Conservation (phyloP, 768 basidiomycete species). For the Mycena venus region DNA sequence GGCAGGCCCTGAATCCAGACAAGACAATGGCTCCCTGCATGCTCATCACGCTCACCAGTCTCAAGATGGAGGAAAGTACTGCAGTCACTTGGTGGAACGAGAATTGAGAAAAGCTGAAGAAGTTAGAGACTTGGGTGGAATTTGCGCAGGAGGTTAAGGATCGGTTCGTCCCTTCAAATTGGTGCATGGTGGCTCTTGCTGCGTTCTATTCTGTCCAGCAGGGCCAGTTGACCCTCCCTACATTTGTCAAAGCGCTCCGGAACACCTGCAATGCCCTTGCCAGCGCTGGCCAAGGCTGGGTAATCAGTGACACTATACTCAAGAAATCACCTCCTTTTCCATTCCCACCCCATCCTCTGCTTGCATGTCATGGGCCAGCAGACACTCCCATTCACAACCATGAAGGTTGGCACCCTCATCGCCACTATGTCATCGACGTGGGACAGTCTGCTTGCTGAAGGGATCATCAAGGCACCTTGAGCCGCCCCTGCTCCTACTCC, state of each 20-base stretch:
- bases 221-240: background rate
- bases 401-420: background rate
- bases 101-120: background rate
- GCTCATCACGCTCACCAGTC: background rate
- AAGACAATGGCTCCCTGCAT: background rate
- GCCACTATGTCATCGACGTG: background rate
- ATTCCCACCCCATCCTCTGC: background rate
- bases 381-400: background rate
- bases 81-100: background rate
- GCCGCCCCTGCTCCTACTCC: too few species aligned
- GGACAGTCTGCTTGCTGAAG: background rate
- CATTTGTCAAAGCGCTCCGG: background rate
- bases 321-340: too few species aligned
- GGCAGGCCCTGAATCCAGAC: constrained; percentile 4
- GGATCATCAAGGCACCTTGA: background rate
- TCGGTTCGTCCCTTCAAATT: constrained; percentile 1
- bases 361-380: background rate
- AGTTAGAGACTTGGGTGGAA: background rate
- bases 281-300: background rate
- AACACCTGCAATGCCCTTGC: background rate
- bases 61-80: background rate
- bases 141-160: background rate
- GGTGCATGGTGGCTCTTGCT: background rate
- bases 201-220: background rate
- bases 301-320: background rate